These are phyloP conservation scores for Nakazawaea anatomiae DNA, from an alignment of 805 yeast species.

Conservation along the genomic window DNA sequence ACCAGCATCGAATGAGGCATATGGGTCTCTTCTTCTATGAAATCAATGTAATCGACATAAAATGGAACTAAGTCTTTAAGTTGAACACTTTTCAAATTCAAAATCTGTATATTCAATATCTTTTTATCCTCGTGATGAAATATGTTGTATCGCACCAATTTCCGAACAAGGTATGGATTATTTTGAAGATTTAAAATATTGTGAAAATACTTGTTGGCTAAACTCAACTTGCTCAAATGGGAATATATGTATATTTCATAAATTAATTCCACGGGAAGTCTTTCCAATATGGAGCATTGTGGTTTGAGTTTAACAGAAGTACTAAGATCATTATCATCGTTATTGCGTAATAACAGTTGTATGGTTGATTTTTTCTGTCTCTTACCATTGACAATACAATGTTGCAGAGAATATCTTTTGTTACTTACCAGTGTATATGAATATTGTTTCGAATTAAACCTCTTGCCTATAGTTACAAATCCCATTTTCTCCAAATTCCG, in stretches of 20 bases:
- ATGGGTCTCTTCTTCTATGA: background rate
- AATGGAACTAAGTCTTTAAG: background rate
- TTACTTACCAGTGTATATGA: background rate
- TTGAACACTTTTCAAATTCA: background rate
- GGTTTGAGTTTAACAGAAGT: background rate
- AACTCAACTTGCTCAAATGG: background rate
- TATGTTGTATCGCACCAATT: background rate
- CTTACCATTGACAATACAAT: too few species aligned
- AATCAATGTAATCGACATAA: background rate
- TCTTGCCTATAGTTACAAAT: background rate
- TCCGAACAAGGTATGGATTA: background rate
- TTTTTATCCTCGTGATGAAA: background rate
- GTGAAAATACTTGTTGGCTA: constrained; percentile 2
- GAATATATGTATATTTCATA: constrained; percentile 3
- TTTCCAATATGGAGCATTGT: background rate
- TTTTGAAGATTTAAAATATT: background rate
- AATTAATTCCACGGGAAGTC: constrained; percentile 7
- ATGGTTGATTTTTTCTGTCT: too few species aligned
- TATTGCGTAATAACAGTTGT: too few species aligned
- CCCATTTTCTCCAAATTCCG: background rate
- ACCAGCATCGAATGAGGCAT: background rate
- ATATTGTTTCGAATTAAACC: background rate
- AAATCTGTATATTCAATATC: background rate
- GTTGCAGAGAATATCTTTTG: background rate
- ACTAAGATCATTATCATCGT: too few species aligned